Evolutionary conservation across 768 basidiomycete genomes (phyloP), one percentile per base, ranked within the genome.

Genomic region (Tephrocybe sp.): DNA sequence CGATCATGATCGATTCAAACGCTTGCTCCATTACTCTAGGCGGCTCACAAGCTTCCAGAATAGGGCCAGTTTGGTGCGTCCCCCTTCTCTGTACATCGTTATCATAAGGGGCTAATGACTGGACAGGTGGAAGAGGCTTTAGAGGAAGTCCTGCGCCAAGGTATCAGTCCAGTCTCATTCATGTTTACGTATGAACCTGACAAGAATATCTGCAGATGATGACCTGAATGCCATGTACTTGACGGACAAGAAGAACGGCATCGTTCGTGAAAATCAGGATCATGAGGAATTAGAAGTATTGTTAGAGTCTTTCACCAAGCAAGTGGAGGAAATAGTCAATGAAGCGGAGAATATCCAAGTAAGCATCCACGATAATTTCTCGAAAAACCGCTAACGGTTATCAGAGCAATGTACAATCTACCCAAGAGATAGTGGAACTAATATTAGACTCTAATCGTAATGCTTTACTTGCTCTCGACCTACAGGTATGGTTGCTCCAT

Each of bases 371-470:
- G 19, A 23, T 23, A n/a, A 22, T 3, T 6, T 39, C 12, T 27
- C 6, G 6, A 46, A 22, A 31, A 1, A 13, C 39, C 37, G n/a
- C 34, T 57, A 3, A 56, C 29, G 24, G 6, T 36, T 19, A 27
- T 39, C 55, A 92, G 92, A 82, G 78, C 47, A 97, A 98, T 63
- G 91, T 98, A 31, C 89, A 94, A 69, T 93, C 94, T 11, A 98
- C 95, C 0, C 95, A 97, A 72, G 95, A 98, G 69, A 97, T 98
- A 45, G 91, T 95, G 2, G 95, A 98, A 67, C 78, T 98, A 51
- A 93, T 97, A 61, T 76, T 98, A 33, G 95, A 98, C 66, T 89
- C 94, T 41, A 97, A 97, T 70, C 86, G 95, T 41, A 98, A 98
- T 60, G 82, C 88, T 4, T 75, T 98, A 13, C 76, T 98, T 18